phyloP scores from a whole-genome alignment of 202 grass and related monocot species.

The Zoysia matrella region DNA sequence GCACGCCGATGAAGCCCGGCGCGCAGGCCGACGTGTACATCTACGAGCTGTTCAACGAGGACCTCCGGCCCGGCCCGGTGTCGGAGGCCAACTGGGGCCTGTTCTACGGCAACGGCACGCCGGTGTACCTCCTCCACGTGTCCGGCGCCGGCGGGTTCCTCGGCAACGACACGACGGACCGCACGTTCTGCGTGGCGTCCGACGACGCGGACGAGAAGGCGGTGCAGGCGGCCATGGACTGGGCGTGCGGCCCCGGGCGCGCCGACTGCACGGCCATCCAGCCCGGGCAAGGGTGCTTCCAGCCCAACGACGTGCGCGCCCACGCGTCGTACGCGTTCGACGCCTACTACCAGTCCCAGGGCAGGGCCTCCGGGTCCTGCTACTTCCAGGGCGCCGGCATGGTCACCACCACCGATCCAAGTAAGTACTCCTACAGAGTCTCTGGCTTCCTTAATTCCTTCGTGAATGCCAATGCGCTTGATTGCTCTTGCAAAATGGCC shows the following conservation, averaged over 20 bases:
- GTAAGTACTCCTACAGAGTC: slow-evolving; percentile 49
- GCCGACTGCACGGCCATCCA: slow-evolving; percentile 90
- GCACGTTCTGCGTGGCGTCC: slow-evolving; percentile 78
- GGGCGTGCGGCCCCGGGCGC: slow-evolving; percentile 87
- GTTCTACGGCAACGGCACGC: slow-evolving; percentile 91
- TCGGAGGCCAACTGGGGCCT: slow-evolving; percentile 93
- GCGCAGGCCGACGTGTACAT: slow-evolving; percentile 73
- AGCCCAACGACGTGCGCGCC: slow-evolving; percentile 76
- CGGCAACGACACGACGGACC: slow-evolving; percentile 87
- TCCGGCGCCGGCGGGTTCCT: slow-evolving; percentile 69
- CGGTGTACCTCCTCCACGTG: slow-evolving; percentile 83
- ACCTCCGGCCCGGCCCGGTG: slow-evolving; percentile 73
- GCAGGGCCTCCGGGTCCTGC: slow-evolving; percentile 73
- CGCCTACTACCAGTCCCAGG: slow-evolving; percentile 84
- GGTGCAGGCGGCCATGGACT: slow-evolving; percentile 94
- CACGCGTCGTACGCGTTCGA: slow-evolving; percentile 74
- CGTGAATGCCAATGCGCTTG: background rate
- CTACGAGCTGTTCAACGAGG: slow-evolving; percentile 98
- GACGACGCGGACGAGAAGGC: slow-evolving; percentile 77
- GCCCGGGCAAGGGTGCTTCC: slow-evolving; percentile 76
- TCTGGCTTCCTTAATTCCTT: no score
- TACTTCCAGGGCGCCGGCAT: slow-evolving; percentile 94
- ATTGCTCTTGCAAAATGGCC: background rate
- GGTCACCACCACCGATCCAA: slow-evolving; percentile 94
- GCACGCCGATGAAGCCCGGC: slow-evolving; percentile 76